phyloP scores from a whole-genome alignment of 1,284 basidiomycete species.

The Cryptococcus depauperatus region DNA sequence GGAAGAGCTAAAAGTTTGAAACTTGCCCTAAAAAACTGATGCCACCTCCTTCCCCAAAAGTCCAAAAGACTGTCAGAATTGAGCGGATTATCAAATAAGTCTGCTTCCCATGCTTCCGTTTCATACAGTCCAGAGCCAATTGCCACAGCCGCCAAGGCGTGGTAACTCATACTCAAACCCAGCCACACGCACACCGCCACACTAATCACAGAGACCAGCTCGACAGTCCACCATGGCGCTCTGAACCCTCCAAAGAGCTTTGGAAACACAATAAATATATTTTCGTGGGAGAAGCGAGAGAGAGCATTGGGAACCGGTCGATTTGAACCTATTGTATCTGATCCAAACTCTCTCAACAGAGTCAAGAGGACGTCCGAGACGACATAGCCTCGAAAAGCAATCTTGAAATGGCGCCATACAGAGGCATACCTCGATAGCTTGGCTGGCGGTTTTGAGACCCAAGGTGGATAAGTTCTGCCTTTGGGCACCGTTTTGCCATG shows the following conservation, averaged over 20 bases:
- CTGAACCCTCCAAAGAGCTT: not conserved
- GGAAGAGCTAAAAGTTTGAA: not conserved
- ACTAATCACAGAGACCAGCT: conserved; percentile 16
- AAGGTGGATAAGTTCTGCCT: not conserved
- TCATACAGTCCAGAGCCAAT: conserved; percentile 27
- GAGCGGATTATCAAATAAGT: conserved; percentile 37
- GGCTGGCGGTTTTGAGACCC: not conserved
- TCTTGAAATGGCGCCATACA: conserved; percentile 20
- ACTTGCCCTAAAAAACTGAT: conserved; percentile 42
- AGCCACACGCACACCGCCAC: conserved; percentile 26
- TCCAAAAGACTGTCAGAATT: conserved; percentile 36
- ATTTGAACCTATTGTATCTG: conserved; percentile 16
- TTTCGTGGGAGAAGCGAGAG: conserved; percentile 14
- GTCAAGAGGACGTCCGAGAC: conserved; percentile 27
- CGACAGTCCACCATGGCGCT: conserved; percentile 13
- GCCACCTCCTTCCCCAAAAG: conserved; percentile 44
- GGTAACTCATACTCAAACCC: conserved; percentile 32
- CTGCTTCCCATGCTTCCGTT: conserved; percentile 33
- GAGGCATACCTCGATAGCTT: conserved; percentile 16
- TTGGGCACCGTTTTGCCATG: conserved; percentile 5
- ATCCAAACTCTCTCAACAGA: conserved; percentile 22
- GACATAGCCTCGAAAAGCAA: conserved; percentile 18
- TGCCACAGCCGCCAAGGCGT: conserved; percentile 21
- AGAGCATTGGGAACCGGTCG: conserved; percentile 16
- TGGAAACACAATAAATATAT: conserved; percentile 25